These are phyloP conservation scores for Globisporangium ultimum DNA, from an alignment of 352 stramenopile species.

Conservation along the genomic window DNA sequence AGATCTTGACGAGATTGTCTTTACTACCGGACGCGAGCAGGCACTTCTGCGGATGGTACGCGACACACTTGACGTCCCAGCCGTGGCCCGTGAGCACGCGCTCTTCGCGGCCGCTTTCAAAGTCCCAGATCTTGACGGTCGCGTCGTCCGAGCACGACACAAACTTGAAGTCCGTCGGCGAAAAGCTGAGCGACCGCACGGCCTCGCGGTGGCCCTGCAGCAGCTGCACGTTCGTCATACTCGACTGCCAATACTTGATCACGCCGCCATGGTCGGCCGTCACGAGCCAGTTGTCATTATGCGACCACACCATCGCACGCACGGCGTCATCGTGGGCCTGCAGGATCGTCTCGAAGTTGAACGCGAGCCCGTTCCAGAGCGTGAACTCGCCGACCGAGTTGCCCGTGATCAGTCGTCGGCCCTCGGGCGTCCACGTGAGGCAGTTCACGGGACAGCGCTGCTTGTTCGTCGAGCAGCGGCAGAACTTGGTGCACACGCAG, in stretches of 20 bases:
- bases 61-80: conserved; percentile 97
- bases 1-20: conserved; percentile 98
- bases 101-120: conserved; percentile 91
- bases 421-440: conserved; percentile 95
- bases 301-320: conserved; percentile 88
- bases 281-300: conserved; percentile 90
- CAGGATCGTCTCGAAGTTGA: conserved; percentile 98
- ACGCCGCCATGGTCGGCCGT: conserved; percentile 88
- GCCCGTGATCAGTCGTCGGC: conserved; percentile 92
- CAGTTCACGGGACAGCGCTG: conserved; percentile 90
- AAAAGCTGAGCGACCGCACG: conserved; percentile 95
- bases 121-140: conserved; percentile 93
- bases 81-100: conserved; percentile 94
- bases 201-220: conserved; percentile 85
- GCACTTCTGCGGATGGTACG: conserved; percentile 94
- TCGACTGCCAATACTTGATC: conserved; percentile 92
- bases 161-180: conserved; percentile 97
- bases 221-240: conserved; percentile 86
- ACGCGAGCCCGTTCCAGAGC: conserved; percentile 97
- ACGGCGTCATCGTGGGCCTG: conserved; percentile 88
- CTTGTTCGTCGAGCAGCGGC: conserved; percentile 88
- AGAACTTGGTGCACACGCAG: conserved; percentile 87
- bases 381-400: conserved; percentile 98
- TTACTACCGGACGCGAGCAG: conserved; percentile 95
- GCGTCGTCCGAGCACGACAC: conserved; percentile 96